Evolutionary conservation across 768 basidiomycete genomes (phyloP).

Genomic region (Lentinula guzmanii): DNA sequence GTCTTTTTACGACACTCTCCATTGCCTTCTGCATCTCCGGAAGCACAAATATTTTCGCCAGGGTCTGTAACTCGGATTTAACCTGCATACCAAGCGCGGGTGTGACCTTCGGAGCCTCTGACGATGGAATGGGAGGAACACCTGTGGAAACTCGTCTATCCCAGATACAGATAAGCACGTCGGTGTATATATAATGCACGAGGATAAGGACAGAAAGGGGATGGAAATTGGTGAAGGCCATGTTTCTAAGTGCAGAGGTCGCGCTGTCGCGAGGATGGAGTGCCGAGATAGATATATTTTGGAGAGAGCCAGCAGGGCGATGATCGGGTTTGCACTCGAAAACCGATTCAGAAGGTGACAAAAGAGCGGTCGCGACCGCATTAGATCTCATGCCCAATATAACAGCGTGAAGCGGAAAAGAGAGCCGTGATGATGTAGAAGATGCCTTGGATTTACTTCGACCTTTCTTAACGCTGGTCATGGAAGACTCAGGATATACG

Average conservation of each 20-base stretch:
- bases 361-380: neutral
- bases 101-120: conserved; percentile 30
- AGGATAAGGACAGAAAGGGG: conserved; percentile 69
- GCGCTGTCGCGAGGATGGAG: conserved; percentile 8
- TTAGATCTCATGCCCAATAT: neutral
- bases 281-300: conserved; percentile 24
- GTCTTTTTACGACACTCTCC: conserved; percentile 54
- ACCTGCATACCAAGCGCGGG: conserved; percentile 30
- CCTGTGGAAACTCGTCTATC: conserved; percentile 58
- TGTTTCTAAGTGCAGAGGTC: conserved; percentile 6
- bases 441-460: neutral
- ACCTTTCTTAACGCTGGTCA: neutral
- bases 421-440: neutral
- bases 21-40: conserved; percentile 47
- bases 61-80: conserved; percentile 53
- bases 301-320: conserved; percentile 19
- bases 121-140: conserved; percentile 21
- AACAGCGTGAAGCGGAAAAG: neutral
- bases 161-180: conserved; percentile 79
- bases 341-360: neutral
- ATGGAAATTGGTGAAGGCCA: conserved; percentile 51
- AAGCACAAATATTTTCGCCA: conserved; percentile 59
- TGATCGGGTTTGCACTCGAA: neutral
- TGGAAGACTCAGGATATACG: conserved; percentile 14
- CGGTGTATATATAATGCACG: conserved; percentile 83